phyloP scores from a whole-genome alignment of 441 rosid species.

The Pelargonium australe region DNA sequence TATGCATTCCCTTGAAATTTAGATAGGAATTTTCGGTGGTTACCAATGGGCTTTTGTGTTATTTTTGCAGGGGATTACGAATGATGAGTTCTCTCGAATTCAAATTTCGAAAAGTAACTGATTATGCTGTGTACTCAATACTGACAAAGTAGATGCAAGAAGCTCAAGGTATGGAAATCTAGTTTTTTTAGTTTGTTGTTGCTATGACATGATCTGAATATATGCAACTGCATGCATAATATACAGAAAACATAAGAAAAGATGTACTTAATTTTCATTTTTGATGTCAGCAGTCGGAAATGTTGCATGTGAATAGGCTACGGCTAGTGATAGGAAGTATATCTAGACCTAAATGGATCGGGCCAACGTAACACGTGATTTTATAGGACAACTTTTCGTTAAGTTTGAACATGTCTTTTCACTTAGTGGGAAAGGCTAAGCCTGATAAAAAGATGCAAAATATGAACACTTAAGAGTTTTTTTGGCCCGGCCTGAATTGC shows the following conservation, averaged over 20 bases:
- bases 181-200: neutral
- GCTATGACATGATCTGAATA: neutral
- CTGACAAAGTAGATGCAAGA: constrained; percentile 28
- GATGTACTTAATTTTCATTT: neutral
- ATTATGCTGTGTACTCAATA: neutral
- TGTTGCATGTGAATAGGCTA: constrained; percentile 4
- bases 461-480: too few species aligned
- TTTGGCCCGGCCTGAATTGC: too few species aligned
- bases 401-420: too few species aligned
- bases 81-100: constrained; percentile 29
- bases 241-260: constrained; percentile 2
- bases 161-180: constrained; percentile 32
- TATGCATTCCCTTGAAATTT: constrained; percentile 8
- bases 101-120: constrained; percentile 24
- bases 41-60: neutral
- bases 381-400: too few species aligned
- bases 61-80: constrained; percentile 35
- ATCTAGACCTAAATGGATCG: too few species aligned
- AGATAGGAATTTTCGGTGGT: neutral
- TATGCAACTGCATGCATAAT: neutral
- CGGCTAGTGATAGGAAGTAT: neutral
- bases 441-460: too few species aligned
- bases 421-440: too few species aligned
- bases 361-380: too few species aligned
- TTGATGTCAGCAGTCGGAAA: neutral